Conservation (phyloP, 441 rosid genomes). For the Erodium trifolium region DNA sequence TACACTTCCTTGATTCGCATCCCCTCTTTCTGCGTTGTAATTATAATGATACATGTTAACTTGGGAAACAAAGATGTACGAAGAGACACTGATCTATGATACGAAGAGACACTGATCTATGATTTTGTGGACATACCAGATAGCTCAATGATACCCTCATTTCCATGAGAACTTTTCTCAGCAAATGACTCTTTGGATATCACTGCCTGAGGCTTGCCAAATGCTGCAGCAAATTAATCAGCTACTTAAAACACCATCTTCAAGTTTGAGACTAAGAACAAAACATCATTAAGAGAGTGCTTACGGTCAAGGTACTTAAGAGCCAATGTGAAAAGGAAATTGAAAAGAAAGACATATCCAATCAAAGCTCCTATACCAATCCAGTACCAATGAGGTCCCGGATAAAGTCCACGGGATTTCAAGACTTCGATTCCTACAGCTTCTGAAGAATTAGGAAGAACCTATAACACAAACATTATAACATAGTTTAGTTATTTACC, state of each 20-base stretch:
- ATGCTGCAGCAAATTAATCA: conserved; percentile 31
- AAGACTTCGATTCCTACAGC: conserved; percentile 45
- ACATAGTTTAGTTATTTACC: neutral
- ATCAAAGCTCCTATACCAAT: conserved; percentile 44
- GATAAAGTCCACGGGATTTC: conserved; percentile 43
- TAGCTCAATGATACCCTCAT: conserved; percentile 26
- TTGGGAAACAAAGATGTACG: neutral
- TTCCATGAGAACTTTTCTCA: conserved; percentile 6
- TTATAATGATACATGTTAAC: neutral
- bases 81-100: neutral
- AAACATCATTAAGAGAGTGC: conserved; percentile 10
- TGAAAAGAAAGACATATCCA: conserved; percentile 48
- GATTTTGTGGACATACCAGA: conserved; percentile 18
- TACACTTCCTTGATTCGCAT: too few species aligned
- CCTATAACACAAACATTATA: conserved; percentile 17
- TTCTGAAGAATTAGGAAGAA: conserved; percentile 27
- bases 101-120: neutral
- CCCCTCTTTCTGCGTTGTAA: conserved; percentile 8
- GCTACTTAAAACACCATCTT: neutral
- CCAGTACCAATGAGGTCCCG: conserved; percentile 63
- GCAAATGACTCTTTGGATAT: conserved; percentile 32
- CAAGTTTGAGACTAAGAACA: neutral
- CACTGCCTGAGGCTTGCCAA: conserved; percentile 48
- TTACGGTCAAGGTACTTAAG: conserved; percentile 50
- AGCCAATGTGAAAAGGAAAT: conserved; percentile 40